Percentiles rank a stretch among this genome's conserved stretches.
phyloP scores from a whole-genome alignment of 306 rosid genomes.

The Pyrus bretschneideri region DNA sequence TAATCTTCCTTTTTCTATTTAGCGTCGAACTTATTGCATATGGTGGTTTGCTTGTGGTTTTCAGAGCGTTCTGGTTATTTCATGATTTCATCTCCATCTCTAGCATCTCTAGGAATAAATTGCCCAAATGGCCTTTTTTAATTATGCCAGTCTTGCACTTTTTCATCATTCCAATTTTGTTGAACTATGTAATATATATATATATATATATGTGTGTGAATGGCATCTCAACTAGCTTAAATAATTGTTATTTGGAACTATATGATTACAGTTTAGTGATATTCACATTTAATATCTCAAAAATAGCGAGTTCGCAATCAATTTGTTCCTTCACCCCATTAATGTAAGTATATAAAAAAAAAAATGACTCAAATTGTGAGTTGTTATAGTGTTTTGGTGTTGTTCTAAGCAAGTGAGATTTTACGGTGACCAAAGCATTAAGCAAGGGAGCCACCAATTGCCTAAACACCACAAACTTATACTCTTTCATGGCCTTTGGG shows the following conservation, averaged over 20 bases:
- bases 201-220: no score
- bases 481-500: neutral
- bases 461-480: neutral
- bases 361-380: no score
- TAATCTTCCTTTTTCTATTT: neutral
- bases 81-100: neutral
- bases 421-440: neutral
- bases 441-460: neutral
- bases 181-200: no score
- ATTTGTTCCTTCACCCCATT: neutral
- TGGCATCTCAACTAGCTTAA: neutral
- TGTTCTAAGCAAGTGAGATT: neutral
- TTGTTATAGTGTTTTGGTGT: neutral
- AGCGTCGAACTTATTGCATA: neutral
- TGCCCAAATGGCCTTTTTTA: neutral
- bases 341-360: no score
- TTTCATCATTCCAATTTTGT: no score
- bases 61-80: neutral
- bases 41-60: neutral
- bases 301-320: neutral
- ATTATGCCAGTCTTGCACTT: no score
- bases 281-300: no score
- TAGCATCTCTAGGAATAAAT: neutral
- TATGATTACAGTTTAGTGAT: rapidly evolving
- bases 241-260: neutral